A percentile compares a stretch with the other conserved stretches of the same genome.
Conservation (phyloP, 768 basidiomycete species). For the Leccinum aurantiacum region DNA sequence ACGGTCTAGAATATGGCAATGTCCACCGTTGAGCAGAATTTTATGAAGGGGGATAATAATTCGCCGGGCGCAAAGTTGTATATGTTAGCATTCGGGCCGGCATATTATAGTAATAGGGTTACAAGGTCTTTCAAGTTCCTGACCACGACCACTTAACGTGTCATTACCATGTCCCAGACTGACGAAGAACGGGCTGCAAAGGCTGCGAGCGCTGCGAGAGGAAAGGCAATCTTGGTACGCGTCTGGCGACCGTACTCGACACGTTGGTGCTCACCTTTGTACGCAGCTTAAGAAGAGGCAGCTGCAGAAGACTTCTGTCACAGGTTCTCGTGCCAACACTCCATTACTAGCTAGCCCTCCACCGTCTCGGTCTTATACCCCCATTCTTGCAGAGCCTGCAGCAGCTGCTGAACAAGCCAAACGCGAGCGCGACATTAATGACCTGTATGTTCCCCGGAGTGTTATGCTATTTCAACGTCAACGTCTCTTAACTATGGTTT, state of each 20-base stretch:
- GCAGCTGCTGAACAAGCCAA: slow-evolving; percentile 41
- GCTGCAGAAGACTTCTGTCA: slow-evolving; percentile 56
- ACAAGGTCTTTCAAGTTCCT: slow-evolving; percentile 2
- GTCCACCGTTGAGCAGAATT: slow-evolving; percentile 5
- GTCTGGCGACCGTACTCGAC: background rate
- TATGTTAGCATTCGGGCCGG: background rate
- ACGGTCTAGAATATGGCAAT: slow-evolving; percentile 1
- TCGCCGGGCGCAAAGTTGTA: slow-evolving; percentile 2
- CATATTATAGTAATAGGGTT: background rate
- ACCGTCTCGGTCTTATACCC: slow-evolving; percentile 51
- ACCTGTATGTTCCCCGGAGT: slow-evolving; percentile 56
- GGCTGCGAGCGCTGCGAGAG: slow-evolving; percentile 82
- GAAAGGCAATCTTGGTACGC: slow-evolving; percentile 70
- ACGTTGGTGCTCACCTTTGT: slow-evolving; percentile 3
- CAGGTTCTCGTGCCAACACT: slow-evolving; percentile 33
- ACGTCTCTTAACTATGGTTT: slow-evolving; percentile 4
- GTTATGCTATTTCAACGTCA: background rate
- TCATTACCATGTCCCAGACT: slow-evolving; percentile 37
- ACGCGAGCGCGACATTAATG: slow-evolving; percentile 48
- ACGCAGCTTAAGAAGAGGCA: slow-evolving; percentile 78
- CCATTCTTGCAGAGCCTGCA: slow-evolving; percentile 43
- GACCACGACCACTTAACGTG: slow-evolving; percentile 8
- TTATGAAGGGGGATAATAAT: slow-evolving; percentile 1
- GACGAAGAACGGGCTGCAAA: slow-evolving; percentile 79
- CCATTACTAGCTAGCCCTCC: slow-evolving; percentile 43